Evolutionary conservation across 345 rosid genomes (phyloP), one percentile per base, ranked within the genome.

Genomic region (Sisymbrium irio): DNA sequence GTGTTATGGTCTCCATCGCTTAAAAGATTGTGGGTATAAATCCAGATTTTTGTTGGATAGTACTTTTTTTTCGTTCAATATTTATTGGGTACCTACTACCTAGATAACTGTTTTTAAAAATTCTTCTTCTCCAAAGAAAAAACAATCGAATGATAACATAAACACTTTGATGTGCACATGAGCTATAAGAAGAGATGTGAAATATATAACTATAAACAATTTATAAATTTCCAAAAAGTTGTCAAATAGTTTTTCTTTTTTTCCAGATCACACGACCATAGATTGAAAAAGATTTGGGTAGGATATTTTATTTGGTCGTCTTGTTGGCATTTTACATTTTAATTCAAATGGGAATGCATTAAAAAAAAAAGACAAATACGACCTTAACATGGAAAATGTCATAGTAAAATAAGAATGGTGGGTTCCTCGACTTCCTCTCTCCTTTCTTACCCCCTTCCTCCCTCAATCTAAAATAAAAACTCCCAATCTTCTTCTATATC

Each of bases 401-500:
- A 66, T 56, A 73, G 42, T 6, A 47, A 55, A 73, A 53, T 6
- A 47, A 55, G 14, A 41, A 40, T 9, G 63, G 54, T 63, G 62
- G 70, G 51, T 61, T 46, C 68, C 75, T 61, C 51, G 50, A 42
- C 46, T 42, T 62, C 25, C 58, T 67, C 58, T 67, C 47, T 6
- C 37, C 50, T 37, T 25, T 39, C 17, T 51, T 53, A 67, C 33
- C 27, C 22, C 50, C 4, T 33, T 27, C 39, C 39, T 51, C 37
- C 39, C 39, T 51, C 37, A 37, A 37, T 49, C 45, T 64, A 17
- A 66, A 9, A 50, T 9, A 15, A 15, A 3, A 65, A 33, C 40
- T 68, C 60, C 28, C 6, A 47, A 51, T 17, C 62, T 67, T 28
- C 54, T 47, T 49, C 39, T 30, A n/a, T 40, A 3, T 18, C 19